Base-by-base conservation (phyloP, 345 rosid genomes). In the Populus simonii region DNA sequence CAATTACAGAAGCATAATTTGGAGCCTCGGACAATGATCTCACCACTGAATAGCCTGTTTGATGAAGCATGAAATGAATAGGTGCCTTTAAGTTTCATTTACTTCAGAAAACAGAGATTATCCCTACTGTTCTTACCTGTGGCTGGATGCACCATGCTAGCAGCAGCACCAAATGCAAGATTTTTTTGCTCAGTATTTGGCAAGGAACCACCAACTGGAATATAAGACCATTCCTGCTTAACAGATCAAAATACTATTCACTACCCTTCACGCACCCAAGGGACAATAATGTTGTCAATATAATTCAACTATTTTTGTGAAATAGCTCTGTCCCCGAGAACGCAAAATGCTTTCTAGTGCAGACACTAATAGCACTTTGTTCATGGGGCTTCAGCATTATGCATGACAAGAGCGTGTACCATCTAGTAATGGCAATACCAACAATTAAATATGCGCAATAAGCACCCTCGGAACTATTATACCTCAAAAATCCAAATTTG, bases 81-180 rank as follows among this genome's bases (percentile, higher is more conserved):
- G 22, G 76, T 27, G 41, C 47, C 49, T 68, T 74, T 62, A 55
- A 79, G 16, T 76, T 78, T 36, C 29, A 81, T 66, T 66, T 15
- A 66, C 43, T 61, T 72, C 74, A 31, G 69, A 65, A 43, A 77
- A 72, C 74, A 74, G 29, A 75, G 72, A 51, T 67, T 66, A 68
- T 55, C 71, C 70, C 73, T 15, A 39, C 73, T 73, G 23, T 73
- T 71, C 69, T 66, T 79, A 93, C 97, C 99, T 66, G 97, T 96
- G 79, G 96, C 97, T 6, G 99, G 99, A 80, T 96, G 97, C 78
- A 96, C 98, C 98, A 92, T 90, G 89, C 98, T 88, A 68, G 99
- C 98, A 7, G 97, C 98, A 80, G 98, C 98, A 85, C 99, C 99
- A 81, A 90, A 96, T 38, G 97, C 98, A 75, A 93, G 98, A 79